Percentiles rank a stretch among this genome's conserved stretches.
phyloP scores from a whole-genome alignment of 75 land plant species.

The Gnetum montanum region DNA sequence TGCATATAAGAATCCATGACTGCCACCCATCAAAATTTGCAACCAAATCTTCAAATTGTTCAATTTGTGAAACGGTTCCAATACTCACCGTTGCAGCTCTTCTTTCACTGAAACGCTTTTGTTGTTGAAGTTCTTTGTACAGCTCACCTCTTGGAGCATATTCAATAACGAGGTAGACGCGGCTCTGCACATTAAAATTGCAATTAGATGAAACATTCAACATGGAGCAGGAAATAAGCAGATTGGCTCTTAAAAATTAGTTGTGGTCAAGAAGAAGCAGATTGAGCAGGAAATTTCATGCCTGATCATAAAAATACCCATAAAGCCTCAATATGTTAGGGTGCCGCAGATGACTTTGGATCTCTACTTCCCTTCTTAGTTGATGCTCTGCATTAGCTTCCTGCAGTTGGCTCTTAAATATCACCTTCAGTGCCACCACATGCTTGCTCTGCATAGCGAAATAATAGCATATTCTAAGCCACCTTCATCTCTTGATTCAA shows the following conservation, averaged over 20 bases:
- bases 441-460: constrained; percentile 63
- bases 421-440: constrained; percentile 74
- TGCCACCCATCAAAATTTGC: neutral
- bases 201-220: neutral
- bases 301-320: constrained; percentile 91
- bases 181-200: constrained; percentile 18
- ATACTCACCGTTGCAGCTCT: constrained; percentile 58
- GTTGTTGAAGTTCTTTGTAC: constrained; percentile 42
- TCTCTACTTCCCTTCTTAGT: constrained; percentile 70
- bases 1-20: constrained; percentile 4
- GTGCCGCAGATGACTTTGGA: constrained; percentile 78
- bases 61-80: neutral
- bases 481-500: too few species aligned
- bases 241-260: too few species aligned
- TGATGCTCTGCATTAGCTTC: constrained; percentile 83
- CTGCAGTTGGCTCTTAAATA: constrained; percentile 73
- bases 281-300: neutral
- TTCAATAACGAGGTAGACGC: constrained; percentile 63
- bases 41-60: neutral
- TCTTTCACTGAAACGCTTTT: constrained; percentile 33
- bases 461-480: too few species aligned
- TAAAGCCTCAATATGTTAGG: constrained; percentile 63
- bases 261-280: neutral
- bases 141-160: constrained; percentile 68
- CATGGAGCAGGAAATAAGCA: too few species aligned